Evolutionary conservation across 495 filamentous ascomycete genomes (phyloP).

Genomic region (Penicillium antarcticum): DNA sequence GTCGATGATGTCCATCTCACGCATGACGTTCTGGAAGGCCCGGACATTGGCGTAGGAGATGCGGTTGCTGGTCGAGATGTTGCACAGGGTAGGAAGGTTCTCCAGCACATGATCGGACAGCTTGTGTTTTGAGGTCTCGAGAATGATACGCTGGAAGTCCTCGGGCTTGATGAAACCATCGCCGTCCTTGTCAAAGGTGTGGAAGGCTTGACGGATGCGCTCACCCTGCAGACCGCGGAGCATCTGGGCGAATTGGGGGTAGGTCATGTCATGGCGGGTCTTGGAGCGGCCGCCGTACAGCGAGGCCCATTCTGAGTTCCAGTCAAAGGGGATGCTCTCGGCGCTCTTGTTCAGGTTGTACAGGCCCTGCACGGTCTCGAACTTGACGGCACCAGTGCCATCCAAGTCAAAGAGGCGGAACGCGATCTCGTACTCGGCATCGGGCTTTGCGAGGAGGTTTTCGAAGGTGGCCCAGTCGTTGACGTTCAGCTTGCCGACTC

Average conservation of each 20-base stretch:
- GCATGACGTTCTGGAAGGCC: constrained; percentile 94
- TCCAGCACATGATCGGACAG: constrained; percentile 95
- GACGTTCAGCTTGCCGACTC: constrained; percentile 66
- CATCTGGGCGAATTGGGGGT: constrained; percentile 98
- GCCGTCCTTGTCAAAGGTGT: constrained; percentile 83
- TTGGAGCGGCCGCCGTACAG: constrained; percentile 85
- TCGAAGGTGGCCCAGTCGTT: constrained; percentile 90
- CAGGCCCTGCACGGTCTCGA: constrained; percentile 74
- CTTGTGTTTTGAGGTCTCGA: constrained; percentile 92
- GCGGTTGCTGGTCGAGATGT: constrained; percentile 86
- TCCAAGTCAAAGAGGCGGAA: constrained; percentile 92
- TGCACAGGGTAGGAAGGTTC: constrained; percentile 90
- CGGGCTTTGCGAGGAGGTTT: constrained; percentile 88
- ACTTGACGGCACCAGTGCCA: constrained; percentile 77
- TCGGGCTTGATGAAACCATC: constrained; percentile 97
- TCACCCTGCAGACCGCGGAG: constrained; percentile 93
- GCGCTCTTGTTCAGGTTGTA: constrained; percentile 80
- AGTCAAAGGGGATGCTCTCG: constrained; percentile 87
- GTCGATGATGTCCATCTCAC: constrained; percentile 97
- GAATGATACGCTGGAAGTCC: constrained; percentile 93
- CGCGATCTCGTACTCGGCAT: constrained; percentile 98
- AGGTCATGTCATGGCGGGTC: constrained; percentile 83
- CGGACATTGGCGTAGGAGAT: constrained; percentile 97
- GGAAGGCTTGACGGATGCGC: constrained; percentile 91
- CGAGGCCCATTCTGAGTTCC: constrained; percentile 95